Evolutionary conservation across 306 rosid species (phyloP), one percentile per base, ranked within the genome.

Genomic region (Dalbergia oliveri): DNA sequence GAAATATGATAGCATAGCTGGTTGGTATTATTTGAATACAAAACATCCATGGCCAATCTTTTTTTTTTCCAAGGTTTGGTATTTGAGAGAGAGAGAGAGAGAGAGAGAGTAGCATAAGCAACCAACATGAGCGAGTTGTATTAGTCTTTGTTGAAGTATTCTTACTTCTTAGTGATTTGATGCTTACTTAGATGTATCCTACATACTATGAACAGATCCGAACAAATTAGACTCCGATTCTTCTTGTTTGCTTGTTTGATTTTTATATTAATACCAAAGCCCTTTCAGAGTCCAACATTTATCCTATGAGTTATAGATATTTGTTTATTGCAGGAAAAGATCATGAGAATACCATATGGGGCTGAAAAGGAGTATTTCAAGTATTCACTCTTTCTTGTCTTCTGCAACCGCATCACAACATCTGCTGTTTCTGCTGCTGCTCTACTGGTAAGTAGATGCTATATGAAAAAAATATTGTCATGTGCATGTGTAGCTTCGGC

Each of bases 301-400:
- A 54, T 77, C 26, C 8, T 15, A 15, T 69, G 75, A 61, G 12
- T 79, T 26, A 76, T 61, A 2, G 41, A 67, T 81, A 49, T 35
- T 66, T 11, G 62, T 79, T 81, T 81, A 11, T 58, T 88, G 72
- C 94, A 95, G 99, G 99, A 95, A 83, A 95, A 95, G 91, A 93
- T 95, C 90, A 95, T 95, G 97, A 93, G 97, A 88, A 84, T 91
- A 23, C 97, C 99, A 5, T 95, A 95, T 71, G 99, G 98, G 23
- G 82, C 59, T 26, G 84, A 92, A 72, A 88, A 90, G 73, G 95
- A 90, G 78, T 93, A 75, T 75, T 93, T 93, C 82, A 93, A 80
- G 83, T 83, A 85, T 82, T 95, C 99, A 1, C 77, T 95, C 66
- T 93, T 95, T 86, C 96, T 95, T 53, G 99, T 95, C 67, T 90